Conservation (phyloP, 306 rosid genomes). For the Cucumis hystrix region DNA sequence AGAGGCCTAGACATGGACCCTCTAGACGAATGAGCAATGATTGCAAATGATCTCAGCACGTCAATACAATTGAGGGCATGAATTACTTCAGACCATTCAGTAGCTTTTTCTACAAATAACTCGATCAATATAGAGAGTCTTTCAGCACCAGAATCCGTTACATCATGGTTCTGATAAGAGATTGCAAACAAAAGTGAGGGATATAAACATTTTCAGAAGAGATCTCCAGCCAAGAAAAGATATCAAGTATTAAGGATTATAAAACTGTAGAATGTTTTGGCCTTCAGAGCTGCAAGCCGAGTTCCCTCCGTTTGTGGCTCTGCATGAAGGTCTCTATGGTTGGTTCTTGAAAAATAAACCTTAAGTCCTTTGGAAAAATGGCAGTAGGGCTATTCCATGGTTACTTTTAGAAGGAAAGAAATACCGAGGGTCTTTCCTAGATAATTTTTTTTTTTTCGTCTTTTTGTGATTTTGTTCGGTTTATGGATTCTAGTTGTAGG, state of each 20-base stretch:
- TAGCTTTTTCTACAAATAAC: slow-evolving; percentile 59
- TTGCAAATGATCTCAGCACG: slow-evolving; percentile 76
- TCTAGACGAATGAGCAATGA: slow-evolving; percentile 46
- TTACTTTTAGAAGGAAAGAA: too few species aligned
- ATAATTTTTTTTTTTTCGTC: too few species aligned
- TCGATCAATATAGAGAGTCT: slow-evolving; percentile 57
- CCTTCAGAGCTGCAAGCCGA: too few species aligned
- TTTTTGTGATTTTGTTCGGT: too few species aligned
- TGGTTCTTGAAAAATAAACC: too few species aligned
- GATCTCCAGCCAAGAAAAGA: background rate
- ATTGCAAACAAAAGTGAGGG: background rate
- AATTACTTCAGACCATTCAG: slow-evolving; percentile 58
- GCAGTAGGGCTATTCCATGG: too few species aligned
- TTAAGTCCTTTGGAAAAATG: too few species aligned
- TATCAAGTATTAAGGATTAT: background rate
- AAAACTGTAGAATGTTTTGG: background rate
- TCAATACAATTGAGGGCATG: slow-evolving; percentile 78
- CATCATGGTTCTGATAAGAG: slow-evolving; percentile 57
- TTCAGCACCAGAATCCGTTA: slow-evolving; percentile 68
- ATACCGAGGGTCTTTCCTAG: too few species aligned
- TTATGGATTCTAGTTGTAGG: too few species aligned
- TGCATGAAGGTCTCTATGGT: too few species aligned
- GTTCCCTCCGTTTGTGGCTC: too few species aligned
- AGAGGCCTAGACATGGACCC: slow-evolving; percentile 85
- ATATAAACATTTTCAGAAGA: background rate